phyloP scores from a whole-genome alignment of 2,329 filamentous ascomycete genomes.

The Domatiomyces globalis region DNA sequence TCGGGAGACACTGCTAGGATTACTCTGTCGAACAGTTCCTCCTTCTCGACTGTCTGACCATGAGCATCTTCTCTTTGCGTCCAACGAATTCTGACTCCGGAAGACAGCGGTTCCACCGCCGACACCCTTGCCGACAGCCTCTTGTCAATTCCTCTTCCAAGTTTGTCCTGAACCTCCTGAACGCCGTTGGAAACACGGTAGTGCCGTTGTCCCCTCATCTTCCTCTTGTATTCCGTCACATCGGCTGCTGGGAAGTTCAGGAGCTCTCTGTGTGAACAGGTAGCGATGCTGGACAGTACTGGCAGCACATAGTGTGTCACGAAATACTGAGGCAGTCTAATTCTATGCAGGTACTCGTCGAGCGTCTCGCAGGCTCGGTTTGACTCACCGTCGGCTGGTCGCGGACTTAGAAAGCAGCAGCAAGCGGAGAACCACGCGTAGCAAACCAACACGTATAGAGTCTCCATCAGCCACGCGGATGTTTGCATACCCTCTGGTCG shows the following conservation, averaged over 20 bases:
- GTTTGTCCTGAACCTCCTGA: background rate
- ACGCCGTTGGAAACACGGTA: background rate
- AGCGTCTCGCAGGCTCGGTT: background rate
- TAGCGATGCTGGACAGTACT: background rate
- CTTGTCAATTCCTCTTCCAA: background rate
- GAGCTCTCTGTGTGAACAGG: background rate
- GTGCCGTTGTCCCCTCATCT: background rate
- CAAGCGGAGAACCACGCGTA: background rate
- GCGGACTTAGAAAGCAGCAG: background rate
- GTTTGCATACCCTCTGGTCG: background rate
- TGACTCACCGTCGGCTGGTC: background rate
- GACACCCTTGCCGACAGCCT: background rate
- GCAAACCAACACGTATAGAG: background rate
- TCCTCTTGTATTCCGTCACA: background rate
- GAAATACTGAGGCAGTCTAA: background rate
- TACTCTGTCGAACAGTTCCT: background rate
- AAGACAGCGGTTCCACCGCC: background rate
- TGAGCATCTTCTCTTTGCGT: background rate
- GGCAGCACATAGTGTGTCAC: background rate
- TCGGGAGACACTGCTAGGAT: background rate
- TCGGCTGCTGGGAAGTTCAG: background rate
- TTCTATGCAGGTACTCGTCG: background rate
- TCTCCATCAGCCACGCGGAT: background rate
- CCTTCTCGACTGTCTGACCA: background rate
- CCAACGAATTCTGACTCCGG: background rate